These are phyloP conservation scores for Candida sp. DNA, from an alignment of 1,139 yeast genomes.

Conservation along the genomic window DNA sequence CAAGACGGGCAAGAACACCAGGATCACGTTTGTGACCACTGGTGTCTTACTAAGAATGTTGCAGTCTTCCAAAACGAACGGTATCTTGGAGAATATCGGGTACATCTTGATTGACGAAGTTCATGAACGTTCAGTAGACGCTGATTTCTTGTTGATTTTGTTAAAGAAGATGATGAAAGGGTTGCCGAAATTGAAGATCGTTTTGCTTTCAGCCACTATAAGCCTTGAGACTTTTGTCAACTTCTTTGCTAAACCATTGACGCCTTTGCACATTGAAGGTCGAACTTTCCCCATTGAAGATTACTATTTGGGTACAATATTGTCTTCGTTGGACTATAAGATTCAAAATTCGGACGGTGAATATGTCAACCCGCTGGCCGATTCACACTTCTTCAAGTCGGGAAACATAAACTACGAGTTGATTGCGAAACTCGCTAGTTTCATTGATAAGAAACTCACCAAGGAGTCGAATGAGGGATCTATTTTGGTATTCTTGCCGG, in stretches of 20 bases:
- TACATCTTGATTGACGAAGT: slow-evolving; percentile 93
- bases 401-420: slow-evolving; percentile 80
- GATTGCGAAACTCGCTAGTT: slow-evolving; percentile 56
- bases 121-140: slow-evolving; percentile 92
- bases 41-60: slow-evolving; percentile 91
- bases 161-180: slow-evolving; percentile 59
- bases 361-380: slow-evolving; percentile 57
- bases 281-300: slow-evolving; percentile 92
- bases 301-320: slow-evolving; percentile 67
- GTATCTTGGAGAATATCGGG: slow-evolving; percentile 54
- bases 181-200: slow-evolving; percentile 62
- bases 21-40: slow-evolving; percentile 86
- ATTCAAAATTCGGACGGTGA: slow-evolving; percentile 50
- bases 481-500: slow-evolving; percentile 85
- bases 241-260: slow-evolving; percentile 56
- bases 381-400: slow-evolving; percentile 61
- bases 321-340: slow-evolving; percentile 57
- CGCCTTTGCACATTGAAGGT: slow-evolving; percentile 84
- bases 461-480: slow-evolving; percentile 61
- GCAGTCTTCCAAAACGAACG: slow-evolving; percentile 46
- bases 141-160: slow-evolving; percentile 82
- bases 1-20: slow-evolving; percentile 61
- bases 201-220: slow-evolving; percentile 96
- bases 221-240: slow-evolving; percentile 68
- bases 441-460: slow-evolving; percentile 53